phyloP scores from a whole-genome alignment of 139 green algal genomes.

The Tetradesmus lagerheimii region DNA sequence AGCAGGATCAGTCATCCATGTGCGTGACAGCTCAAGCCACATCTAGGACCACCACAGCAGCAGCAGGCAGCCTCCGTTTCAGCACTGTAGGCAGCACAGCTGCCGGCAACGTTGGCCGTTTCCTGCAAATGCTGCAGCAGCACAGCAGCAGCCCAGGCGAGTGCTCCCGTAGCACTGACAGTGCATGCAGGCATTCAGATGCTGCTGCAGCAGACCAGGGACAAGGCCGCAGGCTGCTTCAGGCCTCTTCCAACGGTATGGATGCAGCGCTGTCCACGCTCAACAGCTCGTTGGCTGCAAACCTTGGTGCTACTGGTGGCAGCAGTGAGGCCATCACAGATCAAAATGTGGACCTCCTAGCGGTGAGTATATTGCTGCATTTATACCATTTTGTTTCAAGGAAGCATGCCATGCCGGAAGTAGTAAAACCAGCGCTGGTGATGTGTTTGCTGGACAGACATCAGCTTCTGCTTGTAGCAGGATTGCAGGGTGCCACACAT shows the following conservation, averaged over 20 bases:
- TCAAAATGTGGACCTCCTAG: slow-evolving; percentile 12
- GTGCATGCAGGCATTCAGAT: not conserved
- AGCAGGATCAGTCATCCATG: not conserved
- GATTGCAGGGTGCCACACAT: too few species aligned
- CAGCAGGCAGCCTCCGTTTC: not conserved
- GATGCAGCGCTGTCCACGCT: not conserved
- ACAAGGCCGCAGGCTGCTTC: not conserved
- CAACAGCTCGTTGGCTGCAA: not conserved
- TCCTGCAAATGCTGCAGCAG: not conserved
- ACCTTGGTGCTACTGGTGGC: not conserved
- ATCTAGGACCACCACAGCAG: not conserved
- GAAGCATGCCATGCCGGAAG: too few species aligned
- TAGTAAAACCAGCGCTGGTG: too few species aligned
- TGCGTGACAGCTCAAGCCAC: not conserved
- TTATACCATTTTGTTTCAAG: too few species aligned
- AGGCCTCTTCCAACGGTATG: not conserved
- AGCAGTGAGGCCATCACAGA: not conserved
- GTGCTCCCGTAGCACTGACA: not conserved
- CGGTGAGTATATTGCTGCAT: slow-evolving; percentile 15
- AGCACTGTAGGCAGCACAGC: not conserved
- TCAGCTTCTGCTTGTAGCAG: too few species aligned
- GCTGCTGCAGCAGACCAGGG: not conserved
- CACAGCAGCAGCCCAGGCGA: not conserved
- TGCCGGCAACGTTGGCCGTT: not conserved
- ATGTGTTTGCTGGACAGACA: too few species aligned